These are phyloP conservation scores for Monosporascus cannonballus DNA, from an alignment of 2,329 filamentous ascomycete genomes.

Conservation along the genomic window DNA sequence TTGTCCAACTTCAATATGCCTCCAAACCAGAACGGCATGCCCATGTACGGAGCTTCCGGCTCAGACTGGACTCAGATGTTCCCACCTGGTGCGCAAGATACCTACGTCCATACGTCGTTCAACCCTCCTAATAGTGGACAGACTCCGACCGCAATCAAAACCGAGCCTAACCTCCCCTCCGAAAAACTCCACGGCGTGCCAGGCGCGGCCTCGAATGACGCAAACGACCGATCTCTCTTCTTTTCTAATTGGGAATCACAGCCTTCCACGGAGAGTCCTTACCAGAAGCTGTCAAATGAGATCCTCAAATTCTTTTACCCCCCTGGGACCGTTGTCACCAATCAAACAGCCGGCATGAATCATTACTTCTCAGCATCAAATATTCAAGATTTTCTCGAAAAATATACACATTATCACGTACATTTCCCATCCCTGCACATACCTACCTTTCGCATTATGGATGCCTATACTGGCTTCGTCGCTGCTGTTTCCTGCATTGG, in stretches of 20 bases:
- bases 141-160: constrained; percentile 64
- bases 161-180: constrained; percentile 53
- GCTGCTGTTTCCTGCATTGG: constrained; percentile 68
- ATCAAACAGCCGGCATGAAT: constrained; percentile 47
- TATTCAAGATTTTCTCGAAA: constrained; percentile 63
- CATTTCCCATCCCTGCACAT: constrained; percentile 70
- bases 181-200: constrained; percentile 41
- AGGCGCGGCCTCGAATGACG: constrained; percentile 36
- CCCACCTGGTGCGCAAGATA: constrained; percentile 60
- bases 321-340: constrained; percentile 50
- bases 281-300: constrained; percentile 48
- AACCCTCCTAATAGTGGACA: constrained; percentile 59
- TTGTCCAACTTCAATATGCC: constrained; percentile 60
- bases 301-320: constrained; percentile 52
- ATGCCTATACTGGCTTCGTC: constrained; percentile 61
- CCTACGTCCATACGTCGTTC: constrained; percentile 51
- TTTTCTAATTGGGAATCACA: constrained; percentile 45
- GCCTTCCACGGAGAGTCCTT: constrained; percentile 43
- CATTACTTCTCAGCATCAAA: constrained; percentile 61
- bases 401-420: constrained; percentile 66
- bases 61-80: constrained; percentile 75
- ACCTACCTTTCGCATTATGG: constrained; percentile 61
- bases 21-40: constrained; percentile 56
- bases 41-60: constrained; percentile 55
- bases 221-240: constrained; percentile 34